Conservation (phyloP, 108 stramenopile genomes). For the Aurantiochytrium sp. region DNA sequence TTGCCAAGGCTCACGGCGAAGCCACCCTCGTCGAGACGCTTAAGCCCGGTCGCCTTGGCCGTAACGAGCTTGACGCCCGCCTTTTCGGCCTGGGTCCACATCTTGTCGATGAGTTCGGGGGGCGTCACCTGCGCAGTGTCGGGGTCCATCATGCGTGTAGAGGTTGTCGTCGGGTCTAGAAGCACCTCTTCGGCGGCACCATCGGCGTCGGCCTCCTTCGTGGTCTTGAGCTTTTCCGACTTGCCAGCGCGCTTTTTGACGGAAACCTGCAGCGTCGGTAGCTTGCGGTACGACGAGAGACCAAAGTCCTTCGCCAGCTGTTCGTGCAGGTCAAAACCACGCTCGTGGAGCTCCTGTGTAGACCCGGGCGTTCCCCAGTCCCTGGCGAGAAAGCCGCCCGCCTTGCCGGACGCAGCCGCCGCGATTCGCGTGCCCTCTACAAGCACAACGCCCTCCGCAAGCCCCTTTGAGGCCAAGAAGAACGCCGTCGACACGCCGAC, state of each 20-base stretch:
- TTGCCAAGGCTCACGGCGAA: not conserved
- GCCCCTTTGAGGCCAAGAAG: constrained; percentile 50
- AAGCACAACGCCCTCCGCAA: constrained; percentile 46
- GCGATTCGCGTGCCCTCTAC: constrained; percentile 69
- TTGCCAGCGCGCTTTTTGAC: constrained; percentile 34
- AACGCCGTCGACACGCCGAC: constrained; percentile 71
- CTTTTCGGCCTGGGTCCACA: constrained; percentile 48
- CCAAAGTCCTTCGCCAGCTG: constrained; percentile 61
- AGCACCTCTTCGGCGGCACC: constrained; percentile 52
- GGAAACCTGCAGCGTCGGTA: constrained; percentile 55
- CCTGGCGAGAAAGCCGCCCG: constrained; percentile 82
- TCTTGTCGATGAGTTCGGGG: constrained; percentile 50
- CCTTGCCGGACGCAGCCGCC: constrained; percentile 78
- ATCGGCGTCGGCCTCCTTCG: no score
- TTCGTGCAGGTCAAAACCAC: constrained; percentile 74
- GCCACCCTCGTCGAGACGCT: not conserved
- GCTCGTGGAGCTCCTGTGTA: constrained; percentile 51
- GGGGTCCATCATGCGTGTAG: constrained; percentile 5
- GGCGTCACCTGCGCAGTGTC: constrained; percentile 74
- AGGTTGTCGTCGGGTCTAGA: constrained; percentile 38
- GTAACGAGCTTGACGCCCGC: constrained; percentile 46
- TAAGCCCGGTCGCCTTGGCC: constrained; percentile 35
- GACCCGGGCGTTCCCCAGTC: constrained; percentile 65
- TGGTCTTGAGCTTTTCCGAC: constrained; percentile 50
- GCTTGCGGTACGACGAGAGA: constrained; percentile 57